A percentile compares a stretch with the other conserved stretches of the same genome.
Evolutionary conservation across 805 yeast species (phyloP).

Genomic region (Nakazawaea holstii): DNA sequence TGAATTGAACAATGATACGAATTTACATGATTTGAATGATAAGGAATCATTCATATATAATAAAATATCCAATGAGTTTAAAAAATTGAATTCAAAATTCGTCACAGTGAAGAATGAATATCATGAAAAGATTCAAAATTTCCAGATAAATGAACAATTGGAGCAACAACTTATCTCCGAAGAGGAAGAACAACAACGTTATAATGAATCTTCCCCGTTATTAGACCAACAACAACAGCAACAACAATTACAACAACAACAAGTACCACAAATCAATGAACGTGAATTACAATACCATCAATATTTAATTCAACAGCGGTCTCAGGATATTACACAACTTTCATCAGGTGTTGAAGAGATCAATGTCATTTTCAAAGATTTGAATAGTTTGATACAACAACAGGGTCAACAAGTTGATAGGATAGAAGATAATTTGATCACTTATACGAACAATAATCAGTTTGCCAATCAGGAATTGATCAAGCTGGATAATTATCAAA

Average conservation of each 20-base stretch:
- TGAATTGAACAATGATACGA: constrained; percentile 2
- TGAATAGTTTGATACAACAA: constrained; percentile 71
- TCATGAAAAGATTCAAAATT: constrained; percentile 40
- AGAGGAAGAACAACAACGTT: constrained; percentile 13
- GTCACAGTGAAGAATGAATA: constrained; percentile 38
- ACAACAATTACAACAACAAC: constrained; percentile 25
- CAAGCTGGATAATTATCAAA: constrained; percentile 74
- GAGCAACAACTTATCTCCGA: constrained; percentile 9
- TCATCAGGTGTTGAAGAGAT: constrained; percentile 79
- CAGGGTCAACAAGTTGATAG: constrained; percentile 85
- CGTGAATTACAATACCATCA: constrained; percentile 61
- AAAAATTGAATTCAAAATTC: constrained; percentile 42
- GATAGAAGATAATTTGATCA: constrained; percentile 72
- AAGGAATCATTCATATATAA: constrained; percentile 35
- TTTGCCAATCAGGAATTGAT: constrained; percentile 65
- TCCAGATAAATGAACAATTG: constrained; percentile 25
- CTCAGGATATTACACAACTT: constrained; percentile 64
- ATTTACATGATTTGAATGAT: constrained; percentile 15
- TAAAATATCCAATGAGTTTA: constrained; percentile 52
- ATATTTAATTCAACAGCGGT: constrained; percentile 64
- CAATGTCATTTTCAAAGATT: constrained; percentile 77
- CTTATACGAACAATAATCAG: constrained; percentile 57
- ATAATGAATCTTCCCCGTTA: constrained; percentile 35
- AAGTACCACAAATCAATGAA: constrained; percentile 29
- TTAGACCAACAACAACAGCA: constrained; percentile 22